A percentile compares a stretch with the other conserved stretches of the same genome.
Evolutionary conservation across 345 rosid species (phyloP).

Genomic region (Eucalyptus curtisii): DNA sequence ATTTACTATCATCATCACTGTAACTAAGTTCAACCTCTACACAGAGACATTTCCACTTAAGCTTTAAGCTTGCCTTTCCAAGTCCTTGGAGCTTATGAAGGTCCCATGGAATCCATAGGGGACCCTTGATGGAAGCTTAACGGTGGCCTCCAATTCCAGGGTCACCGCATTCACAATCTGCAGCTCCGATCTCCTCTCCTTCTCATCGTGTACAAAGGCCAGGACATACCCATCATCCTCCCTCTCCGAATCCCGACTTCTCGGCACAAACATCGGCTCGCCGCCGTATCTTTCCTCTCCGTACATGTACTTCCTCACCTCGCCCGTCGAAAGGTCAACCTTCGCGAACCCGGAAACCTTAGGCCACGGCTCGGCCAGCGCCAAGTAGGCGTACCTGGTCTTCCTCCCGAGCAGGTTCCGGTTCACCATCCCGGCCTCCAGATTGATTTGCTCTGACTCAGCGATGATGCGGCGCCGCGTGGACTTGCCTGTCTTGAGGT

Average conservation of each 20-base stretch:
- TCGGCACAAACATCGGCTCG: slow-evolving; percentile 72
- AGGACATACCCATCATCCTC: slow-evolving; percentile 82
- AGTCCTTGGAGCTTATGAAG: slow-evolving; percentile 47
- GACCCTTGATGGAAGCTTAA: slow-evolving; percentile 78
- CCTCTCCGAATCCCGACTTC: slow-evolving; percentile 2
- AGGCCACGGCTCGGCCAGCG: slow-evolving; percentile 97
- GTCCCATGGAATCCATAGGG: slow-evolving; percentile 98
- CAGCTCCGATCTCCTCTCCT: slow-evolving; percentile 70
- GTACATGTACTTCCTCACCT: slow-evolving; percentile 43
- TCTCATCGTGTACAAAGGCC: slow-evolving; percentile 77
- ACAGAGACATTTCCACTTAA: not conserved
- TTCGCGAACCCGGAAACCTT: slow-evolving; percentile 86
- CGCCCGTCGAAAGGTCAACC: slow-evolving; percentile 71
- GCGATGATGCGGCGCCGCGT: slow-evolving; percentile 51
- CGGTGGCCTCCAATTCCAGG: slow-evolving; percentile 53
- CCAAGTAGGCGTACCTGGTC: slow-evolving; percentile 66
- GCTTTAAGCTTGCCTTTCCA: slow-evolving; percentile 51
- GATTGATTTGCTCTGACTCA: slow-evolving; percentile 52
- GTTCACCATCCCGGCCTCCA: slow-evolving; percentile 99
- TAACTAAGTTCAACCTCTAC: not conserved
- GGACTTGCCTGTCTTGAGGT: slow-evolving; percentile 70
- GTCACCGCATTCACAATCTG: slow-evolving; percentile 64
- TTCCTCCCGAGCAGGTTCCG: slow-evolving; percentile 61
- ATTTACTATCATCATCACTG: not conserved
- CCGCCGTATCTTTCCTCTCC: slow-evolving; percentile 73